Conservation (phyloP, 148 eudicot genomes). For the Rhododendron simsii region DNA sequence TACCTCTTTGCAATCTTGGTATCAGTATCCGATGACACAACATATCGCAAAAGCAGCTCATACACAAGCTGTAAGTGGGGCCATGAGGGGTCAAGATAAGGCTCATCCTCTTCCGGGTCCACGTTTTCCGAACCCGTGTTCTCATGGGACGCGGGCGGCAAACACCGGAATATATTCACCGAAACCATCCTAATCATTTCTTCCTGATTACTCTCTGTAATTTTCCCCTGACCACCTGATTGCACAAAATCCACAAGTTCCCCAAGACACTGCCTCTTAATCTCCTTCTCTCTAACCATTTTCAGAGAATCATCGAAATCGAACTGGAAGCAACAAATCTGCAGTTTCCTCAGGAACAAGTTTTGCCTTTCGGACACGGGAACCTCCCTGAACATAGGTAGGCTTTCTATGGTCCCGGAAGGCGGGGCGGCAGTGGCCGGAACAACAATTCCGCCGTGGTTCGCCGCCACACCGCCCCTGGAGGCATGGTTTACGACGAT, state of each 20-base stretch:
- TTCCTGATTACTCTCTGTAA: constrained; percentile 50
- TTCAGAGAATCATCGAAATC: constrained; percentile 45
- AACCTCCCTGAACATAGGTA: constrained; percentile 52
- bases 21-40: constrained; percentile 51
- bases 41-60: constrained; percentile 53
- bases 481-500: constrained; percentile 63
- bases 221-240: constrained; percentile 50
- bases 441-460: constrained; percentile 10
- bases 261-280: constrained; percentile 47
- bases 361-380: constrained; percentile 39
- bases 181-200: constrained; percentile 58
- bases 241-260: constrained; percentile 56
- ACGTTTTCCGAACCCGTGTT: constrained; percentile 45
- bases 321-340: constrained; percentile 44
- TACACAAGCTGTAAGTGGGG: constrained; percentile 62
- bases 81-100: constrained; percentile 56
- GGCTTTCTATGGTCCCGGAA: constrained; percentile 33
- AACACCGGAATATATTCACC: constrained; percentile 43
- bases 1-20: constrained; percentile 56
- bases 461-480: constrained; percentile 18
- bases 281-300: constrained; percentile 53
- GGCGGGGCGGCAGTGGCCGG: constrained; percentile 14
- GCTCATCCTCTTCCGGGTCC: constrained; percentile 58
- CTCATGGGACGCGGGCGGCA: constrained; percentile 49
- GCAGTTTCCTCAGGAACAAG: constrained; percentile 48